A percentile compares a stretch with the other conserved stretches of the same genome.
These are phyloP conservation scores for Pterocarpus santalinus DNA, from an alignment of 306 rosid species.

Conservation along the genomic window DNA sequence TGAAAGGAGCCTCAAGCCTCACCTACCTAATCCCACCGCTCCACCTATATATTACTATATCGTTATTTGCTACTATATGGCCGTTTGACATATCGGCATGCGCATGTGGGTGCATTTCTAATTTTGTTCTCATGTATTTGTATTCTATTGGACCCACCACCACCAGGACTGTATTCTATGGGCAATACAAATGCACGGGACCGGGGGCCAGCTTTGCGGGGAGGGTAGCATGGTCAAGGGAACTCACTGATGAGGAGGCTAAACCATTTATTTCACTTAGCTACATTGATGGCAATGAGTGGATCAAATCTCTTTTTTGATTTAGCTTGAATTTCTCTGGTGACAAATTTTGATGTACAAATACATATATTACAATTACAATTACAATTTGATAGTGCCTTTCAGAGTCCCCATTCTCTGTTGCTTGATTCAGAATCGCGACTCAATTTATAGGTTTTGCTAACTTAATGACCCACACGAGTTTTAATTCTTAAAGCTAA, in stretches of 20 bases:
- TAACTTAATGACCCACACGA: no score
- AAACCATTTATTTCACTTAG: constrained; percentile 72
- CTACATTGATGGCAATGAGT: constrained; percentile 66
- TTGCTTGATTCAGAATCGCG: constrained; percentile 14
- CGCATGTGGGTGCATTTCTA: constrained; percentile 46
- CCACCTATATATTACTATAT: not conserved
- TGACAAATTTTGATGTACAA: constrained; percentile 35
- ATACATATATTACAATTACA: not conserved
- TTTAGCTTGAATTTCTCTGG: not conserved
- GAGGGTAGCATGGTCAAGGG: constrained; percentile 82
- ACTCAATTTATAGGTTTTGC: no score
- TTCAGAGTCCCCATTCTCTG: not conserved
- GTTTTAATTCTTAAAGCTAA: no score
- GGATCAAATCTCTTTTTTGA: constrained; percentile 48
- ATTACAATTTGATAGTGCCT: not conserved
- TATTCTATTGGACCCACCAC: constrained; percentile 43
- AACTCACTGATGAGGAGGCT: constrained; percentile 72
- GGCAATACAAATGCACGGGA: constrained; percentile 81
- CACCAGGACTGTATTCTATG: constrained; percentile 79
- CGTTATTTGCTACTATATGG: not conserved
- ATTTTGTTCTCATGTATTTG: constrained; percentile 9
- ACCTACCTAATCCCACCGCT: constrained; percentile 30
- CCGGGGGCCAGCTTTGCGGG: constrained; percentile 75
- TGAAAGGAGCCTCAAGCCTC: not conserved
- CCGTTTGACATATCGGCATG: constrained; percentile 38